Percentiles rank a stretch among this genome's conserved stretches.
These are phyloP conservation scores for Aspergillus diversus DNA, from an alignment of 495 filamentous ascomycete species.

Conservation along the genomic window DNA sequence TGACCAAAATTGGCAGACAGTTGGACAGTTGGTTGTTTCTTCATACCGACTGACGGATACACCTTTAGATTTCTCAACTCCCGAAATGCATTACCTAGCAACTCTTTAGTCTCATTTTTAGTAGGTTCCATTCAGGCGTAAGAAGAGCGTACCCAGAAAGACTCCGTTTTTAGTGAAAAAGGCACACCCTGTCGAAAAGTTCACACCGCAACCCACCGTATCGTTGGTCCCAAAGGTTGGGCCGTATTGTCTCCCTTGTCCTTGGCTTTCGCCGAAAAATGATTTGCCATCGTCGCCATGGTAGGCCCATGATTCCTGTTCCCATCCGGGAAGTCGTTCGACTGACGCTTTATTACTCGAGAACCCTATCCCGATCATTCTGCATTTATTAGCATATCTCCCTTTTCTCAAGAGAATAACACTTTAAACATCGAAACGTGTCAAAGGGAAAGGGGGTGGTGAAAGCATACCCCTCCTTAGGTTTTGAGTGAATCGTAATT, in stretches of 20 bases:
- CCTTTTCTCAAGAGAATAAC: background rate
- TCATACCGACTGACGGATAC: constrained; percentile 93
- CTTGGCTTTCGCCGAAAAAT: constrained; percentile 69
- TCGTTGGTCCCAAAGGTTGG: constrained; percentile 74
- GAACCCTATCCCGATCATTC: constrained; percentile 89
- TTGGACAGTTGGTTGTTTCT: constrained; percentile 77
- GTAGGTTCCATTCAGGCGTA: background rate
- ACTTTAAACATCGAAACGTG: background rate
- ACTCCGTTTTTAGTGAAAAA: constrained; percentile 96
- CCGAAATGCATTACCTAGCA: constrained; percentile 75
- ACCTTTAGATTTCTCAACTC: constrained; percentile 71
- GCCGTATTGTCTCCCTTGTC: constrained; percentile 76
- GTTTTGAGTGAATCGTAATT: constrained; percentile 80
- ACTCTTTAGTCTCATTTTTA: background rate
- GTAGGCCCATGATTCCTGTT: constrained; percentile 94
- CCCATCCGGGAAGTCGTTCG: constrained; percentile 90
- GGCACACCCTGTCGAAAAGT: constrained; percentile 83
- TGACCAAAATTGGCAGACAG: constrained; percentile 92
- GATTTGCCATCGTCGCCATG: constrained; percentile 94
- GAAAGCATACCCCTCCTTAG: constrained; percentile 79
- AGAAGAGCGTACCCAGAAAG: constrained; percentile 64
- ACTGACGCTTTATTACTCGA: constrained; percentile 72
- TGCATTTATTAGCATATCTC: constrained; percentile 35
- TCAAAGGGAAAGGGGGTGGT: background rate
- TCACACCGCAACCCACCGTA: constrained; percentile 89